Percentiles rank a stretch among this genome's conserved stretches.
Conservation (phyloP, 805 yeast genomes). For the Lachancea quebecensis region DNA sequence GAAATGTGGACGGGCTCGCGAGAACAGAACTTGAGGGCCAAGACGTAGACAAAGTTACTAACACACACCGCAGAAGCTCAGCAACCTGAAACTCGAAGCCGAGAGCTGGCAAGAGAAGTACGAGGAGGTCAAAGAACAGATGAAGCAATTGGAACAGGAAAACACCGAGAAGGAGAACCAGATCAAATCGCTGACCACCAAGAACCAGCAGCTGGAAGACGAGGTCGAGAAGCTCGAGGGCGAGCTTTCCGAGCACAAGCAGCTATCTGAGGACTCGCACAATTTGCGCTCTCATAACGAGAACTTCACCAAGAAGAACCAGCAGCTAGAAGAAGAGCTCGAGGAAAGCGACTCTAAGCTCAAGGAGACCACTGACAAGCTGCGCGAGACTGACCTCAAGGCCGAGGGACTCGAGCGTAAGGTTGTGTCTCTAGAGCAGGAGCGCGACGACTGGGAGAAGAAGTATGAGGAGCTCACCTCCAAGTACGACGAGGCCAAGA, state of each 20-base stretch:
- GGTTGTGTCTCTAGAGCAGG: slow-evolving; percentile 85
- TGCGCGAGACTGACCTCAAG: slow-evolving; percentile 92
- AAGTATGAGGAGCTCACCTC: slow-evolving; percentile 82
- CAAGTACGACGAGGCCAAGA: slow-evolving; percentile 77
- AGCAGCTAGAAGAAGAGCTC: slow-evolving; percentile 81
- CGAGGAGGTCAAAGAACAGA: slow-evolving; percentile 73
- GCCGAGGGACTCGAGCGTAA: slow-evolving; percentile 94
- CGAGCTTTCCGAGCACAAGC: slow-evolving; percentile 68
- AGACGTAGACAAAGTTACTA: not conserved
- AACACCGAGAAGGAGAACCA: slow-evolving; percentile 89
- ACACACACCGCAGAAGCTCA: slow-evolving; percentile 55
- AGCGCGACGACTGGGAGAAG: slow-evolving; percentile 85
- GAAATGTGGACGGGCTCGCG: no score
- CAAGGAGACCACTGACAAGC: slow-evolving; percentile 87
- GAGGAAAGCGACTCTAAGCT: slow-evolving; percentile 86
- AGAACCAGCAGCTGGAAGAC: slow-evolving; percentile 81
- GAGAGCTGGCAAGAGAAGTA: slow-evolving; percentile 97
- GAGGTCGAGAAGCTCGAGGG: slow-evolving; percentile 61
- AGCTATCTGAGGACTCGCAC: slow-evolving; percentile 84
- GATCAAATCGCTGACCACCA: slow-evolving; percentile 85
- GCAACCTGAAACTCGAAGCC: slow-evolving; percentile 85
- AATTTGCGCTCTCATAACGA: slow-evolving; percentile 86
- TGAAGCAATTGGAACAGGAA: slow-evolving; percentile 90
- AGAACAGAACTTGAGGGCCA: not conserved
- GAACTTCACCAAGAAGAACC: slow-evolving; percentile 81